Conservation (phyloP, 495 filamentous ascomycete species). For the Podospora comata region DNA sequence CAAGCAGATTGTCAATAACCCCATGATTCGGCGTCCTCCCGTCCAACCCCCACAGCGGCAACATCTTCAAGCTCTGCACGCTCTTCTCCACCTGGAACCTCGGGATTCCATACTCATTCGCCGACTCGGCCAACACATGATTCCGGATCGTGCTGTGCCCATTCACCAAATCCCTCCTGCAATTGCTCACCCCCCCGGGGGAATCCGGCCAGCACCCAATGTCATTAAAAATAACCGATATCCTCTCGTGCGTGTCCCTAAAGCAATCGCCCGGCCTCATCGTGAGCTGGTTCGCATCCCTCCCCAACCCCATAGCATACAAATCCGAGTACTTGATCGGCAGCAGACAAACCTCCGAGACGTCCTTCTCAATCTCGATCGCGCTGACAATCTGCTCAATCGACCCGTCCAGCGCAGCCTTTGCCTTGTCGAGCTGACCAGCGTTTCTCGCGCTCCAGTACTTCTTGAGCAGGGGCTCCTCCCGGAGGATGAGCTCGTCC, state of each 20-base stretch:
- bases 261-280: conserved; percentile 40
- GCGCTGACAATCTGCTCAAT: conserved; percentile 60
- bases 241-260: conserved; percentile 50
- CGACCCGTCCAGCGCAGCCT: conserved; percentile 53
- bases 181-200: conserved; percentile 64
- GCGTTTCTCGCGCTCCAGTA: conserved; percentile 59
- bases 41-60: conserved; percentile 66
- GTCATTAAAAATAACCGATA: conserved; percentile 63
- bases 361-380: conserved; percentile 57
- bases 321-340: conserved; percentile 62
- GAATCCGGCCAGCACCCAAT: conserved; percentile 66
- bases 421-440: conserved; percentile 52
- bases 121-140: conserved; percentile 65
- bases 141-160: conserved; percentile 59
- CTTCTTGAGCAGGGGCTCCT: conserved; percentile 50
- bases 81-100: conserved; percentile 66
- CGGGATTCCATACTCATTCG: conserved; percentile 63
- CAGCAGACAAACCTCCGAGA: conserved; percentile 56
- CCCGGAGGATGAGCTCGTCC: conserved; percentile 58
- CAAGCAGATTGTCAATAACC: conserved; percentile 59
- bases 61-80: conserved; percentile 61
- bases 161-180: conserved; percentile 66
- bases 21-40: conserved; percentile 62
- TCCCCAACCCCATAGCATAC: conserved; percentile 63
- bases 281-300: conserved; percentile 49